These are phyloP conservation scores for Stereum hirsutum DNA, from an alignment of 1,284 basidiomycete genomes.

Conservation along the genomic window DNA sequence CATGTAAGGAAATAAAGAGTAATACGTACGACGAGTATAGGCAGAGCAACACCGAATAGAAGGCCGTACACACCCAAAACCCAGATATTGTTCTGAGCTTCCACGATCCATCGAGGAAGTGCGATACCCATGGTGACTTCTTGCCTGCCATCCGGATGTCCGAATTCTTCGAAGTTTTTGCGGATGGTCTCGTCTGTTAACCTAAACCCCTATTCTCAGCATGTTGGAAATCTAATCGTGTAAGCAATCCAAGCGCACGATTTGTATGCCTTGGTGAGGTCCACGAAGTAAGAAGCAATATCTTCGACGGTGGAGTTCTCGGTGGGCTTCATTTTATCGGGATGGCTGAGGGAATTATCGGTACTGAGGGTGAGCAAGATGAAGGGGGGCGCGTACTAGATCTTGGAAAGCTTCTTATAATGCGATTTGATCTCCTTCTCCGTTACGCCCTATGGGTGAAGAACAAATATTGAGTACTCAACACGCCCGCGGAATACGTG, in stretches of 20 bases:
- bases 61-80: slow-evolving; percentile 86
- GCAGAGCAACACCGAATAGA: slow-evolving; percentile 81
- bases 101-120: slow-evolving; percentile 90
- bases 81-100: slow-evolving; percentile 86
- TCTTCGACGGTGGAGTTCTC: slow-evolving; percentile 84
- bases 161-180: slow-evolving; percentile 86
- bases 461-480: background rate
- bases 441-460: slow-evolving; percentile 37
- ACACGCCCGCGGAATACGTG: background rate
- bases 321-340: slow-evolving; percentile 88
- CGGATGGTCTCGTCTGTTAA: slow-evolving; percentile 92
- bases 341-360: slow-evolving; percentile 55
- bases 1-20: slow-evolving; percentile 1
- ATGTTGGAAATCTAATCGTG: background rate
- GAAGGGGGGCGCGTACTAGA: slow-evolving; percentile 65
- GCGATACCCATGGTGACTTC: slow-evolving; percentile 96
- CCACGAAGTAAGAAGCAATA: slow-evolving; percentile 86
- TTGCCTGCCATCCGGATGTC: slow-evolving; percentile 95
- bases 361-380: background rate
- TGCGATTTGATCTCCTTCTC: slow-evolving; percentile 96
- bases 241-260: slow-evolving; percentile 46
- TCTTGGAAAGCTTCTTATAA: slow-evolving; percentile 89
- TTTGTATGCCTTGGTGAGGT: slow-evolving; percentile 98
- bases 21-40: slow-evolving; percentile 68
- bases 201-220: slow-evolving; percentile 28